Evolutionary conservation across 2,329 filamentous ascomycete genomes (phyloP).

Genomic region (Colletotrichum liaoningense): DNA sequence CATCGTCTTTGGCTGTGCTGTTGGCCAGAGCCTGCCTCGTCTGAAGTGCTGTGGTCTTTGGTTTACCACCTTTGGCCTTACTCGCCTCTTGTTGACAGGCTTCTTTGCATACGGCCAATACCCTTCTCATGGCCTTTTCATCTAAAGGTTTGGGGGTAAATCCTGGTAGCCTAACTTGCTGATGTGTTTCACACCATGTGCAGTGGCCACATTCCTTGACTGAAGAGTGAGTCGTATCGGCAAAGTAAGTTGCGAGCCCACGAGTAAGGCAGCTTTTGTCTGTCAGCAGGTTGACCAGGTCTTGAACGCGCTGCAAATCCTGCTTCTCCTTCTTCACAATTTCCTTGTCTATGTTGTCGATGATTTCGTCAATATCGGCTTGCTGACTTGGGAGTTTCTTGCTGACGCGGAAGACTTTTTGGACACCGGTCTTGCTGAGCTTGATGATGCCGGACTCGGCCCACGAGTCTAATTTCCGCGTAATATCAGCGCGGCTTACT

Average conservation of each 20-base stretch:
- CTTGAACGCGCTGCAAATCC: slow-evolving; percentile 60
- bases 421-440: slow-evolving; percentile 62
- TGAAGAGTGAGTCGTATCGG: slow-evolving; percentile 58
- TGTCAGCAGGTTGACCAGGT: slow-evolving; percentile 66
- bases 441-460: slow-evolving; percentile 61
- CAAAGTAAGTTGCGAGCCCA: slow-evolving; percentile 67
- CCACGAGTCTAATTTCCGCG: slow-evolving; percentile 66
- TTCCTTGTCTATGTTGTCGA: slow-evolving; percentile 59
- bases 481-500: slow-evolving; percentile 57
- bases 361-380: slow-evolving; percentile 56
- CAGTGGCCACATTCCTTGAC: slow-evolving; percentile 65
- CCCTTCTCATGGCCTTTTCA: slow-evolving; percentile 48
- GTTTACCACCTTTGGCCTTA: slow-evolving; percentile 3
- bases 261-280: slow-evolving; percentile 61
- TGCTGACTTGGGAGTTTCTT: slow-evolving; percentile 55
- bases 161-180: slow-evolving; percentile 50
- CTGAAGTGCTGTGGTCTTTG: background rate
- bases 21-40: slow-evolving; percentile 19
- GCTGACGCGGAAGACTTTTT: slow-evolving; percentile 65
- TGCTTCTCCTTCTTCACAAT: slow-evolving; percentile 65
- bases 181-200: slow-evolving; percentile 57
- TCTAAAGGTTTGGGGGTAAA: slow-evolving; percentile 53
- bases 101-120: slow-evolving; percentile 53
- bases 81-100: background rate
- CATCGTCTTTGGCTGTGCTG: slow-evolving; percentile 61